These are phyloP conservation scores for Barnettozyma siamensis DNA, from an alignment of 805 yeast species.

Conservation along the genomic window DNA sequence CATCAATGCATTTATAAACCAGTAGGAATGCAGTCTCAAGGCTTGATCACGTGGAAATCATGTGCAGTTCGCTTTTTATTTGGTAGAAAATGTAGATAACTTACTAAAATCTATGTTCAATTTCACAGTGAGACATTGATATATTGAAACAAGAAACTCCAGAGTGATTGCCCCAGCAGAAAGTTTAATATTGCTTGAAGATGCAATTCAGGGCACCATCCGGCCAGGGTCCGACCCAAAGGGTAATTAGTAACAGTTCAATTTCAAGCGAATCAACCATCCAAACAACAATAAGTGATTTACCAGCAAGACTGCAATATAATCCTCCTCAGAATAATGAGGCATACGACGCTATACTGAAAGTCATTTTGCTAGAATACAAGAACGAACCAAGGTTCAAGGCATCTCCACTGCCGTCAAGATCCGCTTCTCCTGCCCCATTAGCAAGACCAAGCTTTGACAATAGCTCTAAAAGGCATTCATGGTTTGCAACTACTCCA, in stretches of 20 bases:
- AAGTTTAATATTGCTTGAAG: background rate
- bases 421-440: slow-evolving; percentile 11
- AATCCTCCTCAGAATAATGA: slow-evolving; percentile 12
- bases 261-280: slow-evolving; percentile 9
- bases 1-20: too few species aligned
- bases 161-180: background rate
- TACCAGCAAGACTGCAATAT: slow-evolving; percentile 1
- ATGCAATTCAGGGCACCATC: background rate
- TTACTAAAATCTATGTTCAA: background rate
- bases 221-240: background rate
- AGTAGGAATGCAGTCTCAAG: too few species aligned
- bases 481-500: slow-evolving; percentile 24
- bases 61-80: background rate
- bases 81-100: background rate
- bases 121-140: background rate
- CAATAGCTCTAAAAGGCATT: slow-evolving; percentile 18
- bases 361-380: slow-evolving; percentile 53
- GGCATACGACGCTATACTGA: slow-evolving; percentile 48
- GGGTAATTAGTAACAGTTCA: slow-evolving; percentile 10
- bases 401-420: slow-evolving; percentile 7
- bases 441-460: slow-evolving; percentile 14
- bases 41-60: background rate
- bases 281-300: slow-evolving; percentile 11
- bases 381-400: slow-evolving; percentile 59
- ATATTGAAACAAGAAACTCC: background rate